These are phyloP conservation scores for Tulasnella sp. DNA, from an alignment of 768 basidiomycete species.

Conservation along the genomic window DNA sequence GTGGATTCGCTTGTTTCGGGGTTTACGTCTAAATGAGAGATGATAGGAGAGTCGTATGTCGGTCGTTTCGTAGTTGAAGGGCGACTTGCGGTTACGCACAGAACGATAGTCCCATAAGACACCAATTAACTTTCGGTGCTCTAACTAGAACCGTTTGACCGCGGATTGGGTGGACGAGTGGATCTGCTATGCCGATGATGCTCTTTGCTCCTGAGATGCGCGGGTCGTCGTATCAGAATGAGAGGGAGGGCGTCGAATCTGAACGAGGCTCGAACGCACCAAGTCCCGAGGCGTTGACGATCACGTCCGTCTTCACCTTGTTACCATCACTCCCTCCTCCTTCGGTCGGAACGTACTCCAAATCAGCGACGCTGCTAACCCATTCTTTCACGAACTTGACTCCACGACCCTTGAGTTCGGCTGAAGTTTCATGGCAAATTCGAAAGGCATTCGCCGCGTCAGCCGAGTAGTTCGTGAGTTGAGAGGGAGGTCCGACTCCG, in stretches of 20 bases:
- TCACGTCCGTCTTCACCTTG: conserved; percentile 25
- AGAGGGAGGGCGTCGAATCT: neutral
- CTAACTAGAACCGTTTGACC: conserved; percentile 76
- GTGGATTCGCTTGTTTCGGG: conserved; percentile 30
- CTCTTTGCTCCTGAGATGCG: conserved; percentile 48
- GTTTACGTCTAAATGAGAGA: conserved; percentile 2
- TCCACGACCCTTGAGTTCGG: conserved; percentile 34
- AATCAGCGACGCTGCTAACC: conserved; percentile 42
- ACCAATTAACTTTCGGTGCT: conserved; percentile 52
- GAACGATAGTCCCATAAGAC: conserved; percentile 1
- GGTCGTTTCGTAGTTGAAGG: too few species aligned
- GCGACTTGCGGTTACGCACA: conserved; percentile 1
- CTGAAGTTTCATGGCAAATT: too few species aligned
- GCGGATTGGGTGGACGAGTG: conserved; percentile 61
- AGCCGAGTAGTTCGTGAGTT: too few species aligned
- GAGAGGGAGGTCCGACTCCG: too few species aligned
- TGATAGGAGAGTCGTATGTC: neutral
- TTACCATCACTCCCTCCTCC: conserved; percentile 28
- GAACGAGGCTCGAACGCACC: conserved; percentile 30
- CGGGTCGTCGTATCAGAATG: neutral
- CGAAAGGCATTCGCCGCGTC: too few species aligned
- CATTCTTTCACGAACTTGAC: conserved; percentile 40
- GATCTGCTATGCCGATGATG: conserved; percentile 76
- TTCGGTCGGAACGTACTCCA: conserved; percentile 32
- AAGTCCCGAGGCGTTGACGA: conserved; percentile 52